Evolutionary conservation across 345 rosid species (phyloP).

Genomic region (Brassica juncea): DNA sequence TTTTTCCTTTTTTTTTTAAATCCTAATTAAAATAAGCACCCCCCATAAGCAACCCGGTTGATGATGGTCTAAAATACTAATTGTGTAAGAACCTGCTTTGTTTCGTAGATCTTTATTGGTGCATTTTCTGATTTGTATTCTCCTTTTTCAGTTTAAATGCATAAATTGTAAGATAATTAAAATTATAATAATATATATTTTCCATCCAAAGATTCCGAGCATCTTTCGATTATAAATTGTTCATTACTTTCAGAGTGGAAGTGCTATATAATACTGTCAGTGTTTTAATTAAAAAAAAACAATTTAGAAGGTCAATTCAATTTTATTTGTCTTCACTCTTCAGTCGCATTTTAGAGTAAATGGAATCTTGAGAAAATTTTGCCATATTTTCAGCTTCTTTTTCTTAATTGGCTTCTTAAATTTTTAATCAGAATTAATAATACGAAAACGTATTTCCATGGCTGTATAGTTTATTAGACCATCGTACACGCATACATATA

Average conservation of each 20-base stretch:
- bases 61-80: background rate
- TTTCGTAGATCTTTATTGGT: background rate
- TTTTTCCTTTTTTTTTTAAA: too few species aligned
- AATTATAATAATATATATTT: background rate
- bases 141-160: background rate
- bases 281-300: background rate
- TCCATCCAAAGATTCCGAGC: background rate
- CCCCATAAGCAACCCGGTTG: too few species aligned
- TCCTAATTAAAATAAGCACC: too few species aligned
- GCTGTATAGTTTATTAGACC: background rate
- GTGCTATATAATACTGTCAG: background rate
- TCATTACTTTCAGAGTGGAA: background rate
- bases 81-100: background rate
- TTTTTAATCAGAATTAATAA: background rate
- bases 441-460: background rate
- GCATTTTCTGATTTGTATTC: slow-evolving; percentile 14
- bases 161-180: background rate
- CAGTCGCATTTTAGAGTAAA: background rate
- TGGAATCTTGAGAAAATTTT: background rate
- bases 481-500: background rate
- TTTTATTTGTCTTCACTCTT: background rate
- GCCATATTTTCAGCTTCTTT: background rate
- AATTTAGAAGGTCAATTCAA: background rate
- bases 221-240: background rate
- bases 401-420: background rate